Percentiles rank a stretch among this genome's conserved stretches.
These are phyloP conservation scores for Ajuga reptans DNA, from an alignment of 305 asterid species.

Conservation along the genomic window DNA sequence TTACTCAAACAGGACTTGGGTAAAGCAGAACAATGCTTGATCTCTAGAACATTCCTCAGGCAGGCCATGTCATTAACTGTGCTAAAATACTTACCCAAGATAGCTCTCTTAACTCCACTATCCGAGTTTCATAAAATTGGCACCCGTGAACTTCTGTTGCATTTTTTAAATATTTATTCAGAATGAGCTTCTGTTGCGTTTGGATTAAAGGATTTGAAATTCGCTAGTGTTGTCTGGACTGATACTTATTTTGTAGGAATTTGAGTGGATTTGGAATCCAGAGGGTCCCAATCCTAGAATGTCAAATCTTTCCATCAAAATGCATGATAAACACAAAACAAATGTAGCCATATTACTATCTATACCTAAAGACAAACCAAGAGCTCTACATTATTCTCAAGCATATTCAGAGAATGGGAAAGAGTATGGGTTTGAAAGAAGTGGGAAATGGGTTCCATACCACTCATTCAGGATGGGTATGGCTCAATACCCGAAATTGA, in stretches of 20 bases:
- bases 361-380: background rate
- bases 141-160: no score
- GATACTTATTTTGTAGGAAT: no score
- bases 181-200: background rate
- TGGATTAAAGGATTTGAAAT: no score
- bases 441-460: no score
- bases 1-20: background rate
- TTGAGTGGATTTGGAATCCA: no score
- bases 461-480: no score
- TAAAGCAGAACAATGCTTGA: background rate
- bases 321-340: background rate
- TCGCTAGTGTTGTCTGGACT: no score
- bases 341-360: background rate
- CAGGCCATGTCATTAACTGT: background rate
- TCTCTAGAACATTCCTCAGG: background rate
- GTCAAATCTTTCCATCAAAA: no score
- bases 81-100: background rate
- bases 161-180: background rate
- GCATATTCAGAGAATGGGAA: background rate
- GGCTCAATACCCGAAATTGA: no score
- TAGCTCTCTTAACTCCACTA: background rate
- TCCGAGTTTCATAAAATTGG: background rate
- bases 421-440: no score
- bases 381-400: background rate
- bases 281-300: no score